Evolutionary conservation across 208 protist species (phyloP).

Genomic region (Wallacemonas sp.): DNA sequence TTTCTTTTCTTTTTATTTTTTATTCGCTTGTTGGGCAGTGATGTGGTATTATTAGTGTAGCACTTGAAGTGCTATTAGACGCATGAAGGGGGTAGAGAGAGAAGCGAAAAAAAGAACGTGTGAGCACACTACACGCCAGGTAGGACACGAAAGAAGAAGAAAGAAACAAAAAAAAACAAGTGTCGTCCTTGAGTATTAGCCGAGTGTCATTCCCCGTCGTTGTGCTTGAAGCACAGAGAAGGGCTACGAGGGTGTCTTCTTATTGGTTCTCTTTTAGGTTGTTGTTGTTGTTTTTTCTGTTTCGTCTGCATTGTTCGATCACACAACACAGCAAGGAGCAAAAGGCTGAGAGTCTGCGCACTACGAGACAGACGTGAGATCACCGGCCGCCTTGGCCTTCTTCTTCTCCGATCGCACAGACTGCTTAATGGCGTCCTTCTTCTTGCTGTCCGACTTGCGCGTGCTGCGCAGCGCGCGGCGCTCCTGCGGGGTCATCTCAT

Average conservation of each 20-base stretch:
- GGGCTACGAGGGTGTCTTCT: neutral
- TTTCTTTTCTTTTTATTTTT: slow-evolving; percentile 24
- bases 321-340: too few relatives aligned
- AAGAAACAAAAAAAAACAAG: slow-evolving; percentile 18
- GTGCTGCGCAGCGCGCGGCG: slow-evolving; percentile 71
- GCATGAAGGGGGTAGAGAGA: slow-evolving; percentile 10
- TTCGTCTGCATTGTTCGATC: too few relatives aligned
- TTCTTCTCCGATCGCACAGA: slow-evolving; percentile 37
- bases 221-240: too few relatives aligned
- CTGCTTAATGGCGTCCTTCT: slow-evolving; percentile 37
- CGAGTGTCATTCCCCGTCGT: too few relatives aligned
- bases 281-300: neutral
- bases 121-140: neutral
- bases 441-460: slow-evolving; percentile 66
- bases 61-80: slow-evolving; percentile 13
- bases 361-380: slow-evolving; percentile 10
- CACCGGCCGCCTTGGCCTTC: slow-evolving; percentile 21
- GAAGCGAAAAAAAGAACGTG: slow-evolving; percentile 13
- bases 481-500: slow-evolving; percentile 75
- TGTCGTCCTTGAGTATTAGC: too few relatives aligned
- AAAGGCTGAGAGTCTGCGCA: too few relatives aligned
- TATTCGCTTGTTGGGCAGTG: neutral
- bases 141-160: slow-evolving; percentile 21
- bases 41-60: slow-evolving; percentile 8
- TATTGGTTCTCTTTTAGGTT: neutral